Evolutionary conservation across 2,329 filamentous ascomycete species (phyloP).

Genomic region (Zopfia rhizophila): DNA sequence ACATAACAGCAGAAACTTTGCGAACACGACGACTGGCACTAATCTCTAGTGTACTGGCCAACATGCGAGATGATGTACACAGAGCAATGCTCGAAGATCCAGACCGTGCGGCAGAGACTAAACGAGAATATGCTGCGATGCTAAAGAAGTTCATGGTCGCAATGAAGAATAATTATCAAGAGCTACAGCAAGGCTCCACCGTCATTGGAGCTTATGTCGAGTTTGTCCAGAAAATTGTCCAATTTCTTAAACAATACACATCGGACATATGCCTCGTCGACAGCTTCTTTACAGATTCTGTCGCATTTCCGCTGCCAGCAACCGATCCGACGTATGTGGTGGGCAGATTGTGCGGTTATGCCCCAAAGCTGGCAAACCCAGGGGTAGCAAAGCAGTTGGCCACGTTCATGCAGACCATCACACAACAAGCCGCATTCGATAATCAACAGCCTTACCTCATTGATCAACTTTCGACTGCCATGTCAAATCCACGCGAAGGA

Average conservation of each 20-base stretch:
- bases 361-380: constrained; percentile 60
- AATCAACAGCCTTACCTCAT: constrained; percentile 67
- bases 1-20: constrained; percentile 64
- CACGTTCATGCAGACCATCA: constrained; percentile 69
- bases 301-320: constrained; percentile 68
- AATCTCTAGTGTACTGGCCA: constrained; percentile 66
- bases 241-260: constrained; percentile 69
- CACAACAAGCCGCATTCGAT: constrained; percentile 67
- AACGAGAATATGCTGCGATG: constrained; percentile 61
- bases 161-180: constrained; percentile 70
- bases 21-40: constrained; percentile 64
- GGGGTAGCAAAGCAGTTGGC: constrained; percentile 65
- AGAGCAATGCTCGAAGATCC: constrained; percentile 42
- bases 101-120: constrained; percentile 45
- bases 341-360: constrained; percentile 68
- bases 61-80: constrained; percentile 66
- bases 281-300: constrained; percentile 69
- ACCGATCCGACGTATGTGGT: constrained; percentile 71
- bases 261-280: constrained; percentile 67
- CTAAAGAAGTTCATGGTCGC: constrained; percentile 67
- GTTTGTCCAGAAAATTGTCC: constrained; percentile 70
- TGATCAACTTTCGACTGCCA: constrained; percentile 63
- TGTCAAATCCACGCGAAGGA: too few relatives aligned
- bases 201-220: constrained; percentile 67
- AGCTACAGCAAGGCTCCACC: constrained; percentile 53